These are phyloP conservation scores for Apiospora saccharicola DNA, from an alignment of 2,329 filamentous ascomycete species.

Conservation along the genomic window DNA sequence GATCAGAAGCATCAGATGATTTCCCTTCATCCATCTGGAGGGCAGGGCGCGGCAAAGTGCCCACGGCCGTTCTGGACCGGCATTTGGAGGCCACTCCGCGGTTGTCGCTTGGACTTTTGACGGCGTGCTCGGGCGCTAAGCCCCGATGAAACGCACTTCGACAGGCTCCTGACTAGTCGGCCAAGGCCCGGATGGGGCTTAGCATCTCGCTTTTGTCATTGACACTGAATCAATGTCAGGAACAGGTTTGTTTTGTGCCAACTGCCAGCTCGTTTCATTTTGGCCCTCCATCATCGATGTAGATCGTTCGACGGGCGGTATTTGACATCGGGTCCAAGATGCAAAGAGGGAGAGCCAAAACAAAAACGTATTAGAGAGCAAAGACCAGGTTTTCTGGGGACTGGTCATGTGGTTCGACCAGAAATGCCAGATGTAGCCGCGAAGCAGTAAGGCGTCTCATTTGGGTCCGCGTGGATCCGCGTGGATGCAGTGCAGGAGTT, in stretches of 20 bases:
- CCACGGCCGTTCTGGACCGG: not conserved
- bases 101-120: not conserved
- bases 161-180: conserved; percentile 4
- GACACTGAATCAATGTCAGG: not conserved
- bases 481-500: no score
- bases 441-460: no score
- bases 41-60: not conserved
- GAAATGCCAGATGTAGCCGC: not conserved
- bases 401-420: not conserved
- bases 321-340: no score
- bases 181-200: not conserved
- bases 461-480: no score
- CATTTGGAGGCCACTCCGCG: not conserved
- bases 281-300: not conserved
- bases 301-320: not conserved
- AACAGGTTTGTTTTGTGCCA: not conserved
- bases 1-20: not conserved
- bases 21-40: not conserved
- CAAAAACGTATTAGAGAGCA: accelerated
- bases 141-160: conserved; percentile 14
- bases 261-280: not conserved
- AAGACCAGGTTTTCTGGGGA: no score
- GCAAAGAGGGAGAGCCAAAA: no score
- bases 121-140: conserved; percentile 9
- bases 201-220: not conserved